phyloP scores from a whole-genome alignment of 495 filamentous ascomycete species.

The Hypoxylon fragiforme region DNA sequence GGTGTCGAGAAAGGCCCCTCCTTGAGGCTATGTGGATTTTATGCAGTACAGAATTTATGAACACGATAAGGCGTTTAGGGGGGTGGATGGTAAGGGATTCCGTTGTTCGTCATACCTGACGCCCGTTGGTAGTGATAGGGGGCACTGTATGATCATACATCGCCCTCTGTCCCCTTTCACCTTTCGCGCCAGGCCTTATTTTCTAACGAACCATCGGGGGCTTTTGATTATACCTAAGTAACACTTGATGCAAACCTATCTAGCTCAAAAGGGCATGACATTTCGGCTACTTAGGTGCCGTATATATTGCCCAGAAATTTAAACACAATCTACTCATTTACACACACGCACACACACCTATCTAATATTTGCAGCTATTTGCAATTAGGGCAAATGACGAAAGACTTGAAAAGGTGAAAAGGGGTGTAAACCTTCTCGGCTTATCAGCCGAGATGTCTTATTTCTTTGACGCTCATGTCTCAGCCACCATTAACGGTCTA shows the following conservation, averaged over 20 bases:
- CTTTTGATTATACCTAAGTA: no score
- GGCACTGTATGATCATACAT: slow-evolving; percentile 11
- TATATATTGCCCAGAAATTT: not conserved
- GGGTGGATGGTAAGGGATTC: slow-evolving; percentile 11
- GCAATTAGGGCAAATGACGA: no score
- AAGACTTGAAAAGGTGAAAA: no score
- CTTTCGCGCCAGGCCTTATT: not conserved
- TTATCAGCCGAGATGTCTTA: slow-evolving; percentile 21
- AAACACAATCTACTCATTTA: not conserved
- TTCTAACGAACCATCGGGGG: no score
- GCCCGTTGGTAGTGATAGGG: not conserved
- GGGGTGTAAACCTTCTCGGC: no score
- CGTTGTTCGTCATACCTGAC: slow-evolving; percentile 4
- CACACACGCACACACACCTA: no score
- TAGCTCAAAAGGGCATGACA: slow-evolving; percentile 1
- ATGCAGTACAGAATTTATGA: not conserved
- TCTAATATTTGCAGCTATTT: no score
- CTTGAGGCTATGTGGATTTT: no score
- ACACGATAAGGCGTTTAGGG: slow-evolving; percentile 11
- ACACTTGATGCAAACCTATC: no score
- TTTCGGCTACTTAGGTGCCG: slow-evolving; percentile 11
- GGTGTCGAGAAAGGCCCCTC: not conserved
- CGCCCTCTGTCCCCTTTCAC: slow-evolving; percentile 5
- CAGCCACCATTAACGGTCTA: not conserved
- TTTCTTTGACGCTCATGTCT: slow-evolving; percentile 4